These are phyloP conservation scores for Mycena crocata DNA, from an alignment of 768 basidiomycete species.

Conservation along the genomic window DNA sequence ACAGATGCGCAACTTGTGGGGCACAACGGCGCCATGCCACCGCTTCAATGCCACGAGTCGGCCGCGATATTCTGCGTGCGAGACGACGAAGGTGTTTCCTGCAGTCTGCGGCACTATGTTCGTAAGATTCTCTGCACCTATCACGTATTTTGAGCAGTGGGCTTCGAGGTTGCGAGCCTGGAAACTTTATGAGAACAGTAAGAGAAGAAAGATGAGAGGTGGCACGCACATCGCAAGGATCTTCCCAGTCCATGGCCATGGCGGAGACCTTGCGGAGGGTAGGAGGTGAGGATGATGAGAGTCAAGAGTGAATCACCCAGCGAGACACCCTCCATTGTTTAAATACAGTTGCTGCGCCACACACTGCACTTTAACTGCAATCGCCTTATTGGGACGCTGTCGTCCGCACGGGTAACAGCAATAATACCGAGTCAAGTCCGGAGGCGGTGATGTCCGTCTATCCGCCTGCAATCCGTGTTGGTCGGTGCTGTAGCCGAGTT, in stretches of 20 bases:
- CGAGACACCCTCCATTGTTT: conserved; percentile 14
- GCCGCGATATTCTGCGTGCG: conserved; percentile 10
- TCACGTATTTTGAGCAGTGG: conserved; percentile 26
- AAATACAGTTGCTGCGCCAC: conserved; percentile 11
- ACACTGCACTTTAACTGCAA: background rate
- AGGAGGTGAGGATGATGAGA: conserved; percentile 20
- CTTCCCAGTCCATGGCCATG: conserved; percentile 19
- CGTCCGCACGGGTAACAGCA: background rate
- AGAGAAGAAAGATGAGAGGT: background rate
- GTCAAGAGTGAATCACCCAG: conserved; percentile 17
- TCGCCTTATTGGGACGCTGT: conserved; percentile 7
- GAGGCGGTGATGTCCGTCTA: background rate
- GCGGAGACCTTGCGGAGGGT: conserved; percentile 7
- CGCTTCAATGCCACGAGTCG: conserved; percentile 23
- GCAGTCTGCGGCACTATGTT: background rate
- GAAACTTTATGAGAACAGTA: background rate
- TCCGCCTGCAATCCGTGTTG: background rate
- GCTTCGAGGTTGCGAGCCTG: conserved; percentile 29
- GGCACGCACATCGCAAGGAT: conserved; percentile 17
- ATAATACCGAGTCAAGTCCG: conserved; percentile 1
- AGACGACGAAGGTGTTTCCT: conserved; percentile 25
- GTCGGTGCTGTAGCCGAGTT: background rate
- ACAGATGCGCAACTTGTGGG: conserved; percentile 4
- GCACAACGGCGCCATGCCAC: conserved; percentile 28
- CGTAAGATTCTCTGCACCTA: conserved; percentile 2